Base-by-base conservation (phyloP, 2,329 filamentous ascomycete species). In the Nemania serpens region DNA sequence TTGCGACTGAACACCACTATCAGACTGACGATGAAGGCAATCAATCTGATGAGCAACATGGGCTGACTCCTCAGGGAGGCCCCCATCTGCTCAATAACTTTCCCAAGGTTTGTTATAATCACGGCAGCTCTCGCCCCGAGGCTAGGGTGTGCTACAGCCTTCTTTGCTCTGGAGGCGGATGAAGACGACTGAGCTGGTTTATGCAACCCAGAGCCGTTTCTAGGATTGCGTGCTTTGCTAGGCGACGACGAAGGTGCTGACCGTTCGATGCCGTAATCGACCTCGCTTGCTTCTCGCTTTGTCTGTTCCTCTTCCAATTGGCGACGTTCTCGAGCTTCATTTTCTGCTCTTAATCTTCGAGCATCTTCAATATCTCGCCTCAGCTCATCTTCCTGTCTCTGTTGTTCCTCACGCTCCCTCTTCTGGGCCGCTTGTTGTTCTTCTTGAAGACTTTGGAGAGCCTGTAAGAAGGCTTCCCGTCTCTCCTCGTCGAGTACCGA, bases 401-500 rank as follows among this genome's bases (percentile, higher is more conserved):
- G 76, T 58, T 78, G 78, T 69, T 81, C 88, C 77, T 82, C 89
- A 69, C 68, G 87, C 73, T 82, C 91, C 77, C 72, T 83, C 61
- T 86, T 81, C 67, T 89, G 87, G n/a, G 88, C 86, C 62, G 89
- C 86, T 58, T 89, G 84, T 71, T 91, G 91, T 71, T 97, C 93
- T 66, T 97, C 93, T 69, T 90, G 89, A 33, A 98, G 80, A 55
- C 87, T 89, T 73, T 96, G 87, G 15, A 98, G 81, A 4, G 93
- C 94, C 69, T 94, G 89, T 15, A 96, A 78, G 74, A 98, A 97
- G 0, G 91, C 88, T 69, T 98, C 92, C 64, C 91, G 88, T 46
- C 91, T 86, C 78, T 98, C 95, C 54, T 97, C 94, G 74, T 98
- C 94, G 1, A 99, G 83, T 25, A 97, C 87, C 48, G 94, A 88